phyloP scores from a whole-genome alignment of 306 rosid species.

The Fragaria iinumae region DNA sequence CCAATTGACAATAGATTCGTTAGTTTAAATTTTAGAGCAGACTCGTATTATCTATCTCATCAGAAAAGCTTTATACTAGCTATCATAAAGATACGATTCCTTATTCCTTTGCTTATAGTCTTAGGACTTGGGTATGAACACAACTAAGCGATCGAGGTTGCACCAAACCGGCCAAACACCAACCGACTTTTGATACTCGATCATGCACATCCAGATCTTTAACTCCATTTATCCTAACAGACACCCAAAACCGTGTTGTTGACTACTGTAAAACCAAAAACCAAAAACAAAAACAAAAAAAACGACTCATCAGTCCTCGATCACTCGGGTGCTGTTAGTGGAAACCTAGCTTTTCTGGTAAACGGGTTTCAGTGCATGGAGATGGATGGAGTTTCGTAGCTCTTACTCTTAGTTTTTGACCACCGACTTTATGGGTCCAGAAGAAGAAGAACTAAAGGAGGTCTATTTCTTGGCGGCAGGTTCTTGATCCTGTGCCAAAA shows the following conservation, averaged over 20 bases:
- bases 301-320: not conserved
- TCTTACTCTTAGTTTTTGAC: not conserved
- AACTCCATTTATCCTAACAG: not conserved
- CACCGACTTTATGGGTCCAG: slow-evolving; percentile 16
- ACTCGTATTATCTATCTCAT: too few species aligned
- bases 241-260: not conserved
- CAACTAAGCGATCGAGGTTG: not conserved
- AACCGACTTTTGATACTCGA: not conserved
- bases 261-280: not conserved
- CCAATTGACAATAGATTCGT: too few species aligned
- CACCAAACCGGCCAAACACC: not conserved
- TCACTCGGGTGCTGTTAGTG: not conserved
- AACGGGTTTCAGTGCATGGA: not conserved
- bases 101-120: too few species aligned
- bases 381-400: not conserved
- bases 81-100: too few species aligned
- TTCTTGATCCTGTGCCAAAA: not conserved
- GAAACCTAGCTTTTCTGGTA: not conserved
- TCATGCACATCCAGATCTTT: not conserved
- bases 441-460: not conserved
- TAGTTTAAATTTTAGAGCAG: too few species aligned
- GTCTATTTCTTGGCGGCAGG: slow-evolving; percentile 19
- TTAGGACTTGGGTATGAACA: not conserved
- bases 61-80: too few species aligned
- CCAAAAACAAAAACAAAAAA: not conserved